Evolutionary conservation across 2,329 filamentous ascomycete species (phyloP), one percentile per base, ranked within the genome.

Genomic region (Ceratocystis colombiana): DNA sequence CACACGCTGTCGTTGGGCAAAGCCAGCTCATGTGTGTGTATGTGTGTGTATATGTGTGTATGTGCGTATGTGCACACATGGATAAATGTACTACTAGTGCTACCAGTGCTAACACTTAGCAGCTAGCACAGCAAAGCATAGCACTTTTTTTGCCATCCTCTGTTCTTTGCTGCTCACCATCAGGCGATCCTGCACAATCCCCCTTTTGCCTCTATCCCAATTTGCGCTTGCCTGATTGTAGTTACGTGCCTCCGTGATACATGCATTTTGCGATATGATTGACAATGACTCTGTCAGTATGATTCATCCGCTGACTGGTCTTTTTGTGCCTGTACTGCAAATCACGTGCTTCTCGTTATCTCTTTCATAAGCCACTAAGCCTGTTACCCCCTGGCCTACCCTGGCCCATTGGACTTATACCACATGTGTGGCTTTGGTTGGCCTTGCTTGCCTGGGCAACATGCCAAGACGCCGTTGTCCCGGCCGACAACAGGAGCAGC

Each of bases 291-390:
- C 53, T n/a, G 10, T 57, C 20, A 6, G 53, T 57, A 57, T 57
- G 53, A 57, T 57, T 57, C 53, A 57, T 57, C 53, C 15, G 6
- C 22, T 12, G 22, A 7, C 53, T 15, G 25, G 53, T 30, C 50
- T 25, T 48, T 22, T 3, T 22, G 53, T 22, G 6, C 53, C 30
- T 57, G 53, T 57, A 15, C 17, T 15, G 25, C 1, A 30, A 57
- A 57, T 30, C 53, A 57, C 28, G 53, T 59, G 53, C 53, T 59
- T 50, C 37, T 41, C 5, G 53, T 59, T 59, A 59, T 59, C 53
- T 10, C 53, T 30, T 15, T 53, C 48, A 28, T 15, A 53, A 50
- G 20, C 46, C 20, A 22, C 46, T 20, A 50, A 4, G 53, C 53
- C 30, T 10, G 15, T 5, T 4, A 1, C 53, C 53, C 53, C 53